A percentile compares a stretch with the other conserved stretches of the same genome.
Evolutionary conservation across 768 basidiomycete species (phyloP).

Genomic region (Leucocoprinus sp.): DNA sequence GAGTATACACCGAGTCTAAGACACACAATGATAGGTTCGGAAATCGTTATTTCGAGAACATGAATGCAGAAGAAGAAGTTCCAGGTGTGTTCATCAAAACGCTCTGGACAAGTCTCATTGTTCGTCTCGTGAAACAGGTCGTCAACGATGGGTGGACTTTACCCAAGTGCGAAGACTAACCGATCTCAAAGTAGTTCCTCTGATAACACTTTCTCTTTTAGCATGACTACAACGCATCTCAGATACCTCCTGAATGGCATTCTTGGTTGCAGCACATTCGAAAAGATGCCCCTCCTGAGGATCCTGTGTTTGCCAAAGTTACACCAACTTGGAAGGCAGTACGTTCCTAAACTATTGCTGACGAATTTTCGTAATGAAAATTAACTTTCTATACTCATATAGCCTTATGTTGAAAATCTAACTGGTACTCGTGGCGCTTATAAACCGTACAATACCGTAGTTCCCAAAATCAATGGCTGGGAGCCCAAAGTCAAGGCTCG

Average conservation of each 20-base stretch:
- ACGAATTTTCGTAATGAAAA: neutral
- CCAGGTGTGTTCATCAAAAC: slow-evolving; percentile 49
- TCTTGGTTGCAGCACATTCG: slow-evolving; percentile 92
- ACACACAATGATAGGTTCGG: slow-evolving; percentile 57
- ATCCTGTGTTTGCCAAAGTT: slow-evolving; percentile 57
- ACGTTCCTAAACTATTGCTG: slow-evolving; percentile 21
- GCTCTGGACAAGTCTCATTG: neutral
- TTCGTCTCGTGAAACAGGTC: slow-evolving; percentile 40
- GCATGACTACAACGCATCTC: slow-evolving; percentile 86
- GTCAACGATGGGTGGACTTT: slow-evolving; percentile 95
- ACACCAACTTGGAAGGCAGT: slow-evolving; percentile 83
- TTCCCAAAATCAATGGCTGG: slow-evolving; percentile 80
- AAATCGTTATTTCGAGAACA: slow-evolving; percentile 91
- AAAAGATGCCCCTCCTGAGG: slow-evolving; percentile 68
- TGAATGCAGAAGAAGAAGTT: slow-evolving; percentile 78
- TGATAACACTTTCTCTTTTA: slow-evolving; percentile 20
- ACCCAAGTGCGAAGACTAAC: slow-evolving; percentile 52
- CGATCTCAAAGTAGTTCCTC: neutral
- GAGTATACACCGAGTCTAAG: slow-evolving; percentile 7
- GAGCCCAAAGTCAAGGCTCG: slow-evolving; percentile 61
- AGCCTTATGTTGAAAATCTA: slow-evolving; percentile 85
- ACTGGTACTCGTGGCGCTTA: slow-evolving; percentile 92
- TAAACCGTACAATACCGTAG: slow-evolving; percentile 80
- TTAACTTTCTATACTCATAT: slow-evolving; percentile 6
- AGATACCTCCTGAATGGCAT: slow-evolving; percentile 96